phyloP scores from a whole-genome alignment of 2,329 filamentous ascomycete species.

The Arachnopeziza araneosa region DNA sequence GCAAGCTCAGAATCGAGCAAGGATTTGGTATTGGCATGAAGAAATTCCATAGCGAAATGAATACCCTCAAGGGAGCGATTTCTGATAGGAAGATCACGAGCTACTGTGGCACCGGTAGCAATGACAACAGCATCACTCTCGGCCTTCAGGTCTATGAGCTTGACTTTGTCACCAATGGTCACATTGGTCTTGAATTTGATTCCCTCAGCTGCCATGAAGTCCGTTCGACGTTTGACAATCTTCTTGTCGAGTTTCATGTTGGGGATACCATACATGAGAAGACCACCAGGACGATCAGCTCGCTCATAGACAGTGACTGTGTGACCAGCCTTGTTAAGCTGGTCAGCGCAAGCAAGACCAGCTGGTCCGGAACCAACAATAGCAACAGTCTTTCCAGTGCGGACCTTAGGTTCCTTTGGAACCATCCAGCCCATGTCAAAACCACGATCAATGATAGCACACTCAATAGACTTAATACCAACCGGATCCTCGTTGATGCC shows the following conservation, averaged over 20 bases:
- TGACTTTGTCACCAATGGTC: constrained; percentile 67
- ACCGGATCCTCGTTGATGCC: constrained; percentile 97
- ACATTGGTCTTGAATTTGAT: constrained; percentile 75
- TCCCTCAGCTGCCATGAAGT: constrained; percentile 90
- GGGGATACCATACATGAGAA: constrained; percentile 97
- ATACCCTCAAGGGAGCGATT: constrained; percentile 84
- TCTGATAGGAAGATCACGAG: constrained; percentile 86
- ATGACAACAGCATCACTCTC: constrained; percentile 81
- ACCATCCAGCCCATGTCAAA: constrained; percentile 99
- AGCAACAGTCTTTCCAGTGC: constrained; percentile 83
- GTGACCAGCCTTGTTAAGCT: constrained; percentile 91
- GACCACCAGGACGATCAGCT: constrained; percentile 80
- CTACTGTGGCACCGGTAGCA: constrained; percentile 87
- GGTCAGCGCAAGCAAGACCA: constrained; percentile 84
- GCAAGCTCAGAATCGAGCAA: constrained; percentile 84
- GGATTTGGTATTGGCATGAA: constrained; percentile 97
- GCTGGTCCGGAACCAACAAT: constrained; percentile 89
- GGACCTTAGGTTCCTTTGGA: constrained; percentile 68
- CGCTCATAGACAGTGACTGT: constrained; percentile 87
- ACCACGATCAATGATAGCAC: constrained; percentile 93
- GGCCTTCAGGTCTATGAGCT: constrained; percentile 65
- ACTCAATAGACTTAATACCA: constrained; percentile 97
- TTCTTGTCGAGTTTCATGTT: constrained; percentile 99
- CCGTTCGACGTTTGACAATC: constrained; percentile 88
- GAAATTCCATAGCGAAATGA: constrained; percentile 95